Percentiles rank a stretch among this genome's conserved stretches.
phyloP scores from a whole-genome alignment of 768 basidiomycete species.

The Amanita rubescens region DNA sequence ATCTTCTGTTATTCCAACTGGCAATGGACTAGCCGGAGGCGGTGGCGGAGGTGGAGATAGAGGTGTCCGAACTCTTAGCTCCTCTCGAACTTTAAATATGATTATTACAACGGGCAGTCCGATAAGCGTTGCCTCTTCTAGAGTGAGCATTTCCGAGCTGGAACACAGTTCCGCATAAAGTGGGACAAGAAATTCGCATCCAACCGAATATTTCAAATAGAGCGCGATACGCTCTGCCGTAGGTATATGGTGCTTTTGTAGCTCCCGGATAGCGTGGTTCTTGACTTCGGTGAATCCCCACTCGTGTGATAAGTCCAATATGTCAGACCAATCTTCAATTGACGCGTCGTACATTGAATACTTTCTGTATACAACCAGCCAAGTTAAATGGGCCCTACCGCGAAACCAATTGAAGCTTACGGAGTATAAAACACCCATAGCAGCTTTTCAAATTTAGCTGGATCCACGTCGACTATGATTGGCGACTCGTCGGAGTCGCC shows the following conservation, averaged over 20 bases:
- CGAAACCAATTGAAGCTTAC: slow-evolving; percentile 28
- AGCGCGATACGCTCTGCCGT: slow-evolving; percentile 46
- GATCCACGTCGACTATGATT: slow-evolving; percentile 33
- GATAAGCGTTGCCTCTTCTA: slow-evolving; percentile 37
- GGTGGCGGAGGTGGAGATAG: not conserved
- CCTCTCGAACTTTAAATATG: not conserved
- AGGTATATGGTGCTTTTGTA: slow-evolving; percentile 35
- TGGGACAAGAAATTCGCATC: slow-evolving; percentile 30
- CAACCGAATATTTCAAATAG: slow-evolving; percentile 34
- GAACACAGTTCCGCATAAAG: slow-evolving; percentile 35
- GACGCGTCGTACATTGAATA: slow-evolving; percentile 49
- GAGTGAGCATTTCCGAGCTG: slow-evolving; percentile 30
- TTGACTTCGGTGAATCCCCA: slow-evolving; percentile 53
- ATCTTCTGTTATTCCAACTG: not conserved
- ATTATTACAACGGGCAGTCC: slow-evolving; percentile 30
- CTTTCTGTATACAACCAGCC: slow-evolving; percentile 25
- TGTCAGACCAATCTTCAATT: slow-evolving; percentile 44
- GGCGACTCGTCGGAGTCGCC: slow-evolving; percentile 28
- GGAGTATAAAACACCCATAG: slow-evolving; percentile 60
- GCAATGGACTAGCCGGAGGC: too few relatives aligned
- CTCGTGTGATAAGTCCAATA: slow-evolving; percentile 43
- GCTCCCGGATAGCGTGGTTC: slow-evolving; percentile 46
- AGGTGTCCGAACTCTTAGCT: not conserved
- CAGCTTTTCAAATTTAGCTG: slow-evolving; percentile 45
- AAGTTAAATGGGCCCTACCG: not conserved